Conservation (phyloP, 805 yeast species). For the Yamadazyma akitaensis region DNA sequence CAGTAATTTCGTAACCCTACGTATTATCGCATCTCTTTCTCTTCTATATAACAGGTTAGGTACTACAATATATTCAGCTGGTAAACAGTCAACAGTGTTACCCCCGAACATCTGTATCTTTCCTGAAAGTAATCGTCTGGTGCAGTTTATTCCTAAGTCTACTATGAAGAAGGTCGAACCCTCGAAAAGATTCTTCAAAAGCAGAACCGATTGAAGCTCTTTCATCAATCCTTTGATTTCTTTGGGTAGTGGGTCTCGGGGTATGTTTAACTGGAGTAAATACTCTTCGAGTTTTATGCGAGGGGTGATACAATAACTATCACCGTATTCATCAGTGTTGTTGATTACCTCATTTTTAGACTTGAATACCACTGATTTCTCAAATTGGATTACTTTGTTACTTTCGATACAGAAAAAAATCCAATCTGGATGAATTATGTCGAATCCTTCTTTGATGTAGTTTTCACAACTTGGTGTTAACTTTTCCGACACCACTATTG, state of each 20-base stretch:
- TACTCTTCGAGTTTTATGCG: constrained; percentile 6
- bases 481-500: constrained; percentile 24
- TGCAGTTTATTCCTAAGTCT: constrained; percentile 3
- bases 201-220: constrained; percentile 1
- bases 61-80: constrained; percentile 12
- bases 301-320: constrained; percentile 44
- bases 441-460: constrained; percentile 44
- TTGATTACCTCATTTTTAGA: constrained; percentile 29
- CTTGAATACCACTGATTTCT: constrained; percentile 49
- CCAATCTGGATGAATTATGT: constrained; percentile 70
- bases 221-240: background rate
- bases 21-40: background rate
- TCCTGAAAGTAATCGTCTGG: constrained; percentile 15
- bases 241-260: background rate
- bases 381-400: constrained; percentile 46
- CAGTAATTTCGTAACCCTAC: constrained; percentile 15
- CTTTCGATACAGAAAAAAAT: constrained; percentile 58
- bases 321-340: constrained; percentile 59
- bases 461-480: constrained; percentile 24
- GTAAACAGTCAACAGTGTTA: constrained; percentile 15
- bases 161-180: constrained; percentile 33
- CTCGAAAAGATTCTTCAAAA: constrained; percentile 6
- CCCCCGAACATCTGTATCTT: constrained; percentile 47
- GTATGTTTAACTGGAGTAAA: constrained; percentile 1
- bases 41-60: constrained; percentile 10